Evolutionary conservation across 495 filamentous ascomycete genomes (phyloP), one percentile per base, ranked within the genome.

Genomic region (Talaromyces trachyspermus): DNA sequence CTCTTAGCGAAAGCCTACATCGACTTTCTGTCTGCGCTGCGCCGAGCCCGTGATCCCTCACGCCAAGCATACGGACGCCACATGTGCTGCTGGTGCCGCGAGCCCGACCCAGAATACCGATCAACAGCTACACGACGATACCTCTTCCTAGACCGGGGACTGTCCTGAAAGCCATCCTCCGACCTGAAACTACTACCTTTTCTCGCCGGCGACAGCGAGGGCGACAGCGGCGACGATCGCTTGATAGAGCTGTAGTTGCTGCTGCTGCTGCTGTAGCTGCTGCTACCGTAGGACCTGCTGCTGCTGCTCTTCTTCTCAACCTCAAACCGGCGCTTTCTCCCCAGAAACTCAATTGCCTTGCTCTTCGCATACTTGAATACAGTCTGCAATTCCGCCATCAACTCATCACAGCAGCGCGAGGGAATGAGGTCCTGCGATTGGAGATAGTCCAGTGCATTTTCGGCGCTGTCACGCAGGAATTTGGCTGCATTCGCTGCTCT

Each of bases 381-480:
- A 5, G 57, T 43, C 14, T 61, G 30, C 15, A 75, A 43, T 33
- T 75, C 68, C 0, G 55, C 39, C 15, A 72, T 40, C 33, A 62
- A 41, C 14, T 38, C 40, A 5, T 8, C 29, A 37, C 14, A 12
- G 19, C 4, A 42, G 33, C 64, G 50, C 2, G 57, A 38, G 0
- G 43, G 30, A 12, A 54, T n/a, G n/a, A n/a, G n/a, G 2, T 54
- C 54, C 22, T 66, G 54, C 1, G 45, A n/a, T 12, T 51, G 46
- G 17, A 75, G 53, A 35, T 71, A 68, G 2, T 46, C 55, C 9
- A 72, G 49, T 0, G 62, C 54, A 48, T 75, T 75, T 44, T 75
- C 72, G 3, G 67, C 66, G 7, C 68, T 73, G 49, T 76, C 72
- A 2, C 71, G 70, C 15, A 76, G 64, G 40, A 73, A 76, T 6